A percentile compares a stretch with the other conserved stretches of the same genome.
Evolutionary conservation across 106 monocot species (phyloP).

Genomic region (Cymbidium sinense): DNA sequence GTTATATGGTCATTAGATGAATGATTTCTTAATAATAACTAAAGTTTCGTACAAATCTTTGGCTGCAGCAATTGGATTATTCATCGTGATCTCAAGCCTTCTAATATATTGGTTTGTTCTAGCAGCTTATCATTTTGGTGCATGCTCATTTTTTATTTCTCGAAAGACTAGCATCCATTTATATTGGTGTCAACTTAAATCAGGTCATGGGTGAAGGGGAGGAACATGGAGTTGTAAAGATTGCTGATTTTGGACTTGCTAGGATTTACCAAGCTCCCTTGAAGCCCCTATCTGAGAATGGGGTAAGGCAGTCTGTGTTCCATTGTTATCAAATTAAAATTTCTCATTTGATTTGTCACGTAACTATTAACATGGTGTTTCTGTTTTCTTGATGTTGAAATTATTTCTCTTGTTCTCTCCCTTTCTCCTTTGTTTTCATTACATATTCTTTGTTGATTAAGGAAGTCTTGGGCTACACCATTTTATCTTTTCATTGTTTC

Average conservation of each 20-base stretch:
- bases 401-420: background rate
- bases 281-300: constrained; percentile 92
- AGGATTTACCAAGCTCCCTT: constrained; percentile 99
- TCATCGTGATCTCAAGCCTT: constrained; percentile 98
- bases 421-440: constrained; percentile 10
- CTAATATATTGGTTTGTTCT: constrained; percentile 85
- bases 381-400: constrained; percentile 1
- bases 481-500: background rate
- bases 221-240: constrained; percentile 96
- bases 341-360: background rate
- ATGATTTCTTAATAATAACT: background rate
- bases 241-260: constrained; percentile 99
- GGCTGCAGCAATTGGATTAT: constrained; percentile 97
- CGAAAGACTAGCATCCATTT: constrained; percentile 4
- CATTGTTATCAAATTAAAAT: background rate
- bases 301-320: constrained; percentile 35
- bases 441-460: background rate
- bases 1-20: background rate
- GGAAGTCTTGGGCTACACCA: background rate
- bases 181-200: constrained; percentile 15
- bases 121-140: background rate
- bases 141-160: constrained; percentile 3
- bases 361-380: background rate
- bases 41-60: constrained; percentile 5
- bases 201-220: constrained; percentile 99